Base-by-base conservation (phyloP, 129 eudicot species). In the Escallonia rubra region DNA sequence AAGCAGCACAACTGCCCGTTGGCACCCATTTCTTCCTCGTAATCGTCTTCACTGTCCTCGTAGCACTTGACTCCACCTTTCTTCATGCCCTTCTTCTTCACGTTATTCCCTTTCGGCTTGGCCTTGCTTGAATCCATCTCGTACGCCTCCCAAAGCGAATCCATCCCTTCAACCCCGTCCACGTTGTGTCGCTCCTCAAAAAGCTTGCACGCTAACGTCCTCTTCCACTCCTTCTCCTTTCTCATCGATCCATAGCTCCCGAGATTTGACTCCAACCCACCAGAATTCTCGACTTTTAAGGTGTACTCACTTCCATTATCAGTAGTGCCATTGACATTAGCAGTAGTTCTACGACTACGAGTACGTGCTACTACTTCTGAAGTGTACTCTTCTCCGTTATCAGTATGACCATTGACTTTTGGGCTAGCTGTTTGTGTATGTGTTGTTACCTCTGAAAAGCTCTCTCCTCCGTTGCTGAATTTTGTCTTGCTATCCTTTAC, bases 181-280 rank as follows among this genome's bases (percentile, higher is more conserved):
- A 60, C 78, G 54, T 79, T 86, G 63, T 85, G 95, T 34, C 87
- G 23, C 14, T 85, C 91, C 55, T 85, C 91, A 47, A 72, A 85
- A 6, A 85, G 57, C 61, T 85, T 85, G 58, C 91, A 79, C 0
- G 87, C 91, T 4, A 85, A 50, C 3, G 91, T 85, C 66, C 91
- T 69, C 46, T 73, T 82, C 87, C 87, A 85, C 65, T 85, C 91
- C 44, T 67, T 85, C 39, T 89, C 96, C 77, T 85, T 94, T 71
- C 96, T 87, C 97, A 94, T 86, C 4, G 98, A 92, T 53, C 98
- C 95, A 10, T 83, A 83, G 62, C 83, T 79, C 47, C 88, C 87
- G n/a, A 83, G 66, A 50, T 81, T 72, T 0, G 76, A 53, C 34
- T 76, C 84, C 6, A 41, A 6, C 60, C 1, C 34, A 1, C 34